Percentiles rank a stretch among this genome's conserved stretches.
phyloP scores from a whole-genome alignment of 2,329 filamentous ascomycete species.

The Fusarium succisae region DNA sequence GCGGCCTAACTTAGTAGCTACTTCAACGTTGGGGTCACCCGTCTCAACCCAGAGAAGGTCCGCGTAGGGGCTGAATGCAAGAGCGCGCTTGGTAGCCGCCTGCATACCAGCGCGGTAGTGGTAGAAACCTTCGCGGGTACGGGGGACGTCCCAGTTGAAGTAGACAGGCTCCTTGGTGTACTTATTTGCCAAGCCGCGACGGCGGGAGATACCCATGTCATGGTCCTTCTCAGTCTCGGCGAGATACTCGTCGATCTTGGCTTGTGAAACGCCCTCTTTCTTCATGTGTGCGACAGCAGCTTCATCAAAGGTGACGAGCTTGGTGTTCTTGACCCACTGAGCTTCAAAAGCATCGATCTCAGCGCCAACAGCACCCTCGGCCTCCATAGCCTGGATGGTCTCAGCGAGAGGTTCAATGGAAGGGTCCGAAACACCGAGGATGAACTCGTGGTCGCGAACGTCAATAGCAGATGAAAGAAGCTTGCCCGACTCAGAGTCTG shows the following conservation, averaged over 20 bases:
- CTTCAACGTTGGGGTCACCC: conserved; percentile 83
- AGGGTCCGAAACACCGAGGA: conserved; percentile 82
- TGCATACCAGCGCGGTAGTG: conserved; percentile 86
- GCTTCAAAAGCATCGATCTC: conserved; percentile 91
- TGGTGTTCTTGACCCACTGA: conserved; percentile 86
- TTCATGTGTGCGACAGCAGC: conserved; percentile 81
- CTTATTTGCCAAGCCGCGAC: conserved; percentile 75
- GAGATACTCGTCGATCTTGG: conserved; percentile 75
- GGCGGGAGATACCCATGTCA: conserved; percentile 80
- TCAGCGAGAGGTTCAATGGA: conserved; percentile 85
- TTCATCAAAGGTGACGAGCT: conserved; percentile 91
- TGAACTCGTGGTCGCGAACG: conserved; percentile 95
- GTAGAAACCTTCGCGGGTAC: conserved; percentile 93
- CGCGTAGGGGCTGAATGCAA: conserved; percentile 90
- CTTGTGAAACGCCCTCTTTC: conserved; percentile 69
- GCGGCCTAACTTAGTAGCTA: conserved; percentile 78
- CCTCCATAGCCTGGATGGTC: conserved; percentile 89
- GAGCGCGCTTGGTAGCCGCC: conserved; percentile 90
- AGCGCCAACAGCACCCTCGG: conserved; percentile 75
- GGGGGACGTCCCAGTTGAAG: conserved; percentile 91
- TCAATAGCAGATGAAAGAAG: conserved; percentile 92
- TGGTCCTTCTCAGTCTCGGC: conserved; percentile 68
- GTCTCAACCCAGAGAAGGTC: conserved; percentile 98
- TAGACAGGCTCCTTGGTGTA: conserved; percentile 74
- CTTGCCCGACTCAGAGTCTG: conserved; percentile 93